These are phyloP conservation scores for Berberis thunbergii DNA, from an alignment of 164 flowering plant genomes.

Conservation along the genomic window DNA sequence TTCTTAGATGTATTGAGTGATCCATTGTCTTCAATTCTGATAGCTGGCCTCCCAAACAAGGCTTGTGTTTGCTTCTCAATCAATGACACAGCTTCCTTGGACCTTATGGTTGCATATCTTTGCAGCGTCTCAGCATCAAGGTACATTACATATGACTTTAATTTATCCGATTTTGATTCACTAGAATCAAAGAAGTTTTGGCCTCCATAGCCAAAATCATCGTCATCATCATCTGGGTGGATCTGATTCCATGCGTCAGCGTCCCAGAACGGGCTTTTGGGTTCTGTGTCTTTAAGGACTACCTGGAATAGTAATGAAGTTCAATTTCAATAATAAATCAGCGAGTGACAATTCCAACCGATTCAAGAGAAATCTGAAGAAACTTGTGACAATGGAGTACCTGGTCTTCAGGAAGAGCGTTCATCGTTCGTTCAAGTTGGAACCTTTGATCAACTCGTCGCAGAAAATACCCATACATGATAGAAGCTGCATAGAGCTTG, in stretches of 20 bases:
- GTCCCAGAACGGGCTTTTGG: constrained; percentile 52
- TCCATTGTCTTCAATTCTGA: constrained; percentile 56
- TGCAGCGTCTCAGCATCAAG: constrained; percentile 83
- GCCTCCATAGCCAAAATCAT: constrained; percentile 11
- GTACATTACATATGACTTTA: constrained; percentile 85
- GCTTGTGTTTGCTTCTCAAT: constrained; percentile 93
- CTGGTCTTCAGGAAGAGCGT: constrained; percentile 52
- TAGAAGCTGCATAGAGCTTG: constrained; percentile 93
- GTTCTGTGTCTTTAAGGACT: constrained; percentile 26
- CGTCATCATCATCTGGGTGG: constrained; percentile 26
- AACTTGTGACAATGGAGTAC: neutral
- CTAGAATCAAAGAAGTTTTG: constrained; percentile 17
- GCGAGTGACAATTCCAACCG: too few relatives aligned
- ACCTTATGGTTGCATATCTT: constrained; percentile 79
- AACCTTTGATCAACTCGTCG: constrained; percentile 79
- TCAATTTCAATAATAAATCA: too few relatives aligned
- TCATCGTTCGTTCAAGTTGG: constrained; percentile 79
- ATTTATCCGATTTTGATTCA: constrained; percentile 35
- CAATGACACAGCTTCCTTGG: constrained; percentile 75
- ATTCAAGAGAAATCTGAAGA: too few relatives aligned
- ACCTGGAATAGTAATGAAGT: too few relatives aligned
- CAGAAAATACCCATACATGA: constrained; percentile 93
- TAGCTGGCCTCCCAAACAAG: constrained; percentile 82
- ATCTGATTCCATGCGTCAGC: constrained; percentile 52
- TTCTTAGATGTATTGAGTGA: constrained; percentile 58